Evolutionary conservation across 192 early-diverging fungal genomes (phyloP).

Genomic region (Entrophospora sp.): DNA sequence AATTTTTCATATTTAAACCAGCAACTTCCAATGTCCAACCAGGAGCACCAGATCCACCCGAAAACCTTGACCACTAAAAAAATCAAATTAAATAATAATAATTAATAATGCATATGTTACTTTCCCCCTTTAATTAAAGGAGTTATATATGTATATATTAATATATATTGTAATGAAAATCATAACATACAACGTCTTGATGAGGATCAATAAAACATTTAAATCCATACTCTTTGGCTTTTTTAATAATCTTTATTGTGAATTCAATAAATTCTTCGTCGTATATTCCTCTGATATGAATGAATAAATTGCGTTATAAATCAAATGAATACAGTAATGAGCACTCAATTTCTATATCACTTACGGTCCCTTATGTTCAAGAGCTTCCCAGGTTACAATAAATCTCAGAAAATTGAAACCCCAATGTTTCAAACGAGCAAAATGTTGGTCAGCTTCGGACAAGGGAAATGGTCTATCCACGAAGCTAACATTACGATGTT

Average conservation of each 20-base stretch:
- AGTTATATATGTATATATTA: too few relatives aligned
- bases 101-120: constrained; percentile 52
- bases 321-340: constrained; percentile 3
- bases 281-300: constrained; percentile 47
- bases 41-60: constrained; percentile 77
- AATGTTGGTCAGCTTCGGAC: constrained; percentile 65
- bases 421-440: constrained; percentile 61
- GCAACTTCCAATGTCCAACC: constrained; percentile 80
- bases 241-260: constrained; percentile 48
- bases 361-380: constrained; percentile 69
- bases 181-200: constrained; percentile 61
- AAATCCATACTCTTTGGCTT: constrained; percentile 64
- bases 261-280: constrained; percentile 76
- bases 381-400: constrained; percentile 73
- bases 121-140: too few relatives aligned
- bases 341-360: too few relatives aligned
- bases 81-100: constrained; percentile 43
- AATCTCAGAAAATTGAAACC: constrained; percentile 74
- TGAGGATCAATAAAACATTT: constrained; percentile 85
- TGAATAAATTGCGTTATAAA: background rate
- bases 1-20: constrained; percentile 63
- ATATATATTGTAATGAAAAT: too few relatives aligned
- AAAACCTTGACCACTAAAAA: constrained; percentile 54
- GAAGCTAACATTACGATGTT: constrained; percentile 70
- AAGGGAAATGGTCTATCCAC: constrained; percentile 69